Base-by-base conservation (phyloP, 208 protist genomes). In the Acanthamoeba rhysodes region DNA sequence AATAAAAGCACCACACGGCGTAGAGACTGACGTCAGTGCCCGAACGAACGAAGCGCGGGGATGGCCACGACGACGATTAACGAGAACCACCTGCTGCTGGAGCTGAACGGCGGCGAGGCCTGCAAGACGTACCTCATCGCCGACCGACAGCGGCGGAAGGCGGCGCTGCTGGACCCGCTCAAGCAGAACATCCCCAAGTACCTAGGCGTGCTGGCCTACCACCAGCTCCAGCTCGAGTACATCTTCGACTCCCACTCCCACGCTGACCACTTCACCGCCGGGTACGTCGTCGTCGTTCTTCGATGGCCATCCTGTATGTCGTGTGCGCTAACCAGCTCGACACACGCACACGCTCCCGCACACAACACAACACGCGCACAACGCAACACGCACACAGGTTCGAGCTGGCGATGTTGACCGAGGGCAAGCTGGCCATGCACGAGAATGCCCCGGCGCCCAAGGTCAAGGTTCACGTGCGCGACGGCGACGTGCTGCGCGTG, bases 41-140 rank as follows among this genome's bases (percentile, higher is more conserved):
- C 53, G 2, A 12, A 59, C 45, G 24, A 24, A 68, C n/a, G n/a
- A n/a, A n/a, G 62, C 3, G 62, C 27, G 9, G 62, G 62, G 24
- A 24, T 68, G 18, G 62, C 62, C 22, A 68, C 62, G 18, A 68
- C 14, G 24, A 22, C 62, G 18, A n/a, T 0, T 24, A 29, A 20
- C 27, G 62, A 68, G 24, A 2, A 29, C 62, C 72, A 80, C 72
- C 29, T 80, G 72, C 72, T 80, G 72, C 32, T 80, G 72, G 72
- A 80, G 72, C 18, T 80, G 34, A 80, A 80, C 32, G 72, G 72
- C 24, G 72, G 72, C 18, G 72, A 80, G 37, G 72, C 72, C 10
- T 80, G 72, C 72, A 80, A 80, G 72, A 80, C 72, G 10, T 80
- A 80, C 32, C 72, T 80, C 72, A 80, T 80, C 32, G 72, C 72